Evolutionary conservation across 345 rosid species (phyloP), one percentile per base, ranked within the genome.

Genomic region (Dipteronia dyeriana): DNA sequence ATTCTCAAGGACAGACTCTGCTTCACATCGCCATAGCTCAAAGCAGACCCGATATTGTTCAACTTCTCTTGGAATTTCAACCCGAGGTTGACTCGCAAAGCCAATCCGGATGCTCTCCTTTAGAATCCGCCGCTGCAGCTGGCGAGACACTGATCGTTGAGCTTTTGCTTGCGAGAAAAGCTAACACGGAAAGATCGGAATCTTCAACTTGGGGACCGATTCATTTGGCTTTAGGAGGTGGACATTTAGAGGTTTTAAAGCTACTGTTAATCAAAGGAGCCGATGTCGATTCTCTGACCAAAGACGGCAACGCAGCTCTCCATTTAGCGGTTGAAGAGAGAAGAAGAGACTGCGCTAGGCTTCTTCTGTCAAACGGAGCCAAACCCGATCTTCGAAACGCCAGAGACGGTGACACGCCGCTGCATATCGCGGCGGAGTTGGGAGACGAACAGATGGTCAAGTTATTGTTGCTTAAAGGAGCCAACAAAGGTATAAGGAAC

Each of bases 101-200:
- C 73, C 79, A 80, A 19, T 76, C 85, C 10, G 90, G 95, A 7
- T 82, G 79, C 6, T 84, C 73, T 12, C 86, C 91, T 1, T 84
- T 88, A 0, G 95, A 88, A 79, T 88, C 87, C 2, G 95, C 92
- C 1, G 75, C 90, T 0, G 88, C 75, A 0, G 72, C 87, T 1
- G 92, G 91, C 2, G 89, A 91, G 79, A 80, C 86, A 0, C 68
- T 91, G 73, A 86, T 86, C 3, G 88, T 84, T 19, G 95, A 91
- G 80, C 90, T 91, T 75, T 45, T 91, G 7, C 49, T 91, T 43
- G 90, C 91, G 3, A 88, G 76, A 19, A 72, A 79, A 53, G 92
- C 90, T n/a, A 80, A 74, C 75, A 76, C 85, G 1, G 88, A 87
- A 60, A 75, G 86, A 54, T 83, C 90, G 7, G 84, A 84, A 57